Evolutionary conservation across 1,284 basidiomycete genomes (phyloP), one percentile per base, ranked within the genome.

Genomic region (Pulveroboletus ridleyi): DNA sequence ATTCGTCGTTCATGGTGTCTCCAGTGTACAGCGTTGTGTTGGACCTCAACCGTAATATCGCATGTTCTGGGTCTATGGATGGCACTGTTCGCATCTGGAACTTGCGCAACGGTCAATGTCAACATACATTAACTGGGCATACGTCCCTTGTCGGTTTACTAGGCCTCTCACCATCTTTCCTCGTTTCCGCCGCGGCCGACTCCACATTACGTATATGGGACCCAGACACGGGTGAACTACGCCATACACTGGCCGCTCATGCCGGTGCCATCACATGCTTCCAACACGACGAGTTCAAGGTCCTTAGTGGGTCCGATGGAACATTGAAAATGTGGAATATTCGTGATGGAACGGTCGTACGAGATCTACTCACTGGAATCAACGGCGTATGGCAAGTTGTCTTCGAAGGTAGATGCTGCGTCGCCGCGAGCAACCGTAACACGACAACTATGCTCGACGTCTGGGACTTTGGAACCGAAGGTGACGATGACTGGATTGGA

Each of bases 321-420:
- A 95, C 94, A 53, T 83, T 98, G 69, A 98, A 98, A 83, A 92
- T 98, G 87, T 98, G 96, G 96, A 93, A 98, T 76, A 86, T 96
- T 65, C 83, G 89, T 56, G 92, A 95, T 64, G 95, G 96, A 35
- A 85, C 85, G 1, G 89, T 94, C 61, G 89, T 95, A 23, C 85
- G 94, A 52, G 96, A 98, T 77, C 81, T 98, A 66, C 82, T 98
- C 66, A 92, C 91, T 2, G 93, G 93, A 17, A 93, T 97, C 68
- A 92, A 89, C 20, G 95, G 94, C 22, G 96, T 98, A 22, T 98
- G 96, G 96, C 96, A 98, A 77, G 95, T 98, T 57, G 89, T 95
- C 39, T 97, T 97, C 77, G 93, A 96, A 77, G 94, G 94, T 0
- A 83, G 94, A 64, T 95, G 95, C 84, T 94, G 95, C 73, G 94